Evolutionary conservation across 805 yeast species (phyloP).

Genomic region (Blastobotrys terrestris): DNA sequence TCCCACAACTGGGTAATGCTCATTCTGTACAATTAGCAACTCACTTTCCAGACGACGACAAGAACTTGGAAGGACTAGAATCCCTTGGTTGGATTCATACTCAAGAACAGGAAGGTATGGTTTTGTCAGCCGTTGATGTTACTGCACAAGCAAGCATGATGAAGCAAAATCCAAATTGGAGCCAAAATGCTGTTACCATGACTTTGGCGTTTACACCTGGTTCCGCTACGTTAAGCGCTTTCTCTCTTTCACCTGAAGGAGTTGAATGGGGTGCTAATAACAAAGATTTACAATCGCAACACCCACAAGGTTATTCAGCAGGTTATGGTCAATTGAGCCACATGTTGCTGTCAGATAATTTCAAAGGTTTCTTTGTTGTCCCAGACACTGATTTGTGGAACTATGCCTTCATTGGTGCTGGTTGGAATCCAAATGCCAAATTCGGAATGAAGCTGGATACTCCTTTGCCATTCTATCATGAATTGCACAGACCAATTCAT

Average conservation of each 20-base stretch:
- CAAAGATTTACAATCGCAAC: conserved; percentile 45
- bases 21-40: conserved; percentile 58
- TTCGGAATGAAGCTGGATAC: conserved; percentile 66
- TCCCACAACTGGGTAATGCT: conserved; percentile 81
- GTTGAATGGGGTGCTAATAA: conserved; percentile 70
- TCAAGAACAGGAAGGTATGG: conserved; percentile 56
- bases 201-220: conserved; percentile 76
- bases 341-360: conserved; percentile 63
- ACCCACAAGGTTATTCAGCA: conserved; percentile 64
- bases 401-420: conserved; percentile 79
- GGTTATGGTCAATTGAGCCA: conserved; percentile 58
- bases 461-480: conserved; percentile 81
- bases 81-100: conserved; percentile 95
- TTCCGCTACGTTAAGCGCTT: conserved; percentile 69
- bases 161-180: conserved; percentile 36
- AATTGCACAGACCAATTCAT: conserved; percentile 82
- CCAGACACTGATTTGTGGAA: conserved; percentile 89
- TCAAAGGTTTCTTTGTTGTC: conserved; percentile 77
- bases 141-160: conserved; percentile 46
- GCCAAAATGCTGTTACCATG: conserved; percentile 45
- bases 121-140: conserved; percentile 66
- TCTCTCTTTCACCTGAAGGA: conserved; percentile 56
- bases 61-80: conserved; percentile 51
- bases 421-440: conserved; percentile 59
- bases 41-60: conserved; percentile 34